Conservation (phyloP, 1,284 basidiomycete genomes). For the Cutaneotrichosporon spelunceum region DNA sequence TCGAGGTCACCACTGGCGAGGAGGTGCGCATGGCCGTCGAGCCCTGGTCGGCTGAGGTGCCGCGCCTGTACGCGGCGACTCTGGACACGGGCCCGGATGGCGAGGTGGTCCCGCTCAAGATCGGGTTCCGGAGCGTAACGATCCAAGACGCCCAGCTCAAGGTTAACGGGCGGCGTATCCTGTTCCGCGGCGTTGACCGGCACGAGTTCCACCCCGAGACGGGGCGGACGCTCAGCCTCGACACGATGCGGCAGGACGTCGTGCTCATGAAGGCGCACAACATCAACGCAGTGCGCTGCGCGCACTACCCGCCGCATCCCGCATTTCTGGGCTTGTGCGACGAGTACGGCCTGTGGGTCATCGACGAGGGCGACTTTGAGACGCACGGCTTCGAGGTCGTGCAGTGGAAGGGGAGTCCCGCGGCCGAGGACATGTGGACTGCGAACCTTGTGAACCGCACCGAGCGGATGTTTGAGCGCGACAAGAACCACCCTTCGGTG, state of each 20-base stretch:
- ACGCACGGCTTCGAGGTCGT: slow-evolving; percentile 29
- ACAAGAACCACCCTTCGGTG: slow-evolving; percentile 34
- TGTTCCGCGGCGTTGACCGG: slow-evolving; percentile 30
- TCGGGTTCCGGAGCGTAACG: slow-evolving; percentile 30
- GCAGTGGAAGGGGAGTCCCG: slow-evolving; percentile 24
- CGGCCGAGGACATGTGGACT: slow-evolving; percentile 15
- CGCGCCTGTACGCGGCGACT: slow-evolving; percentile 23
- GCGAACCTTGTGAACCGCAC: slow-evolving; percentile 24
- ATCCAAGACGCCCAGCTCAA: slow-evolving; percentile 24
- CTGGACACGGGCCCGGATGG: slow-evolving; percentile 14
- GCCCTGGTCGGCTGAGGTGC: slow-evolving; percentile 31
- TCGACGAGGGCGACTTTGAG: slow-evolving; percentile 34
- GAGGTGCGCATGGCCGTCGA: slow-evolving; percentile 16
- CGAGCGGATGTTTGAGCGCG: slow-evolving; percentile 28
- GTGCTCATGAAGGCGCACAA: slow-evolving; percentile 31
- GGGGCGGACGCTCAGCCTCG: slow-evolving; percentile 21
- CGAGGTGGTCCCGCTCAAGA: slow-evolving; percentile 21
- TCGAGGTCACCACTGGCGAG: slow-evolving; percentile 25
- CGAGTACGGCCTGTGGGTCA: slow-evolving; percentile 33
- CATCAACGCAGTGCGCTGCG: slow-evolving; percentile 30
- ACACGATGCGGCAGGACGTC: slow-evolving; percentile 31
- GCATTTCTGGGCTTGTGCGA: slow-evolving; percentile 30
- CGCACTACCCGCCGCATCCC: slow-evolving; percentile 31
- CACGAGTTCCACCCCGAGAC: slow-evolving; percentile 31
- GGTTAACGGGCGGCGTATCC: slow-evolving; percentile 29